These are phyloP conservation scores for Kwoniella europaea DNA, from an alignment of 768 basidiomycete genomes.

Conservation along the genomic window DNA sequence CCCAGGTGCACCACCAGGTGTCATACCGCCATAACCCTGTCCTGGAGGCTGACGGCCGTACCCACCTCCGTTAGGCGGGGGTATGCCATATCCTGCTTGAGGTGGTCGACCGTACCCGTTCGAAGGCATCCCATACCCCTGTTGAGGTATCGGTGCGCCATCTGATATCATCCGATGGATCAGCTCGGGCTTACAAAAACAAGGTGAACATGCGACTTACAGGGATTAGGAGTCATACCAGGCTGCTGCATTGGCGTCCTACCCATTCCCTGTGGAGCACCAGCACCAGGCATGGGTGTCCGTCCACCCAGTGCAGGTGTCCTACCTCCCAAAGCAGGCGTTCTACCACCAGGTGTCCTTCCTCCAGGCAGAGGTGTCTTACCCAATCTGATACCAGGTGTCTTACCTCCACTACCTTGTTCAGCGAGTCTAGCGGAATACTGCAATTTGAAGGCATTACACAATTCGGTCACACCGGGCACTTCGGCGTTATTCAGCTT, in stretches of 20 bases:
- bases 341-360: conserved; percentile 43
- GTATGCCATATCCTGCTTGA: conserved; percentile 17
- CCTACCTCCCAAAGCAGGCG: conserved; percentile 32
- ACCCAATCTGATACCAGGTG: conserved; percentile 51
- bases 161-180: not conserved
- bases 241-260: conserved; percentile 37
- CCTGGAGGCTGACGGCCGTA: conserved; percentile 10
- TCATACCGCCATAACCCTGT: conserved; percentile 25
- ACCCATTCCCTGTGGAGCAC: conserved; percentile 4
- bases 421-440: conserved; percentile 47
- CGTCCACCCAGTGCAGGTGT: conserved; percentile 24
- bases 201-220: conserved; percentile 30
- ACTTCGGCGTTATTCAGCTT: conserved; percentile 88
- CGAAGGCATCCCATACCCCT: conserved; percentile 21
- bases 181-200: not conserved
- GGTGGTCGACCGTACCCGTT: conserved; percentile 27
- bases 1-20: conserved; percentile 14
- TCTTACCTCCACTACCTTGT: conserved; percentile 47
- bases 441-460: conserved; percentile 89
- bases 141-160: conserved; percentile 18
- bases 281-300: conserved; percentile 35
- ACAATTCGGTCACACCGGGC: conserved; percentile 87
- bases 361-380: conserved; percentile 46
- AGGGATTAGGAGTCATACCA: conserved; percentile 49
- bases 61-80: conserved; percentile 7